These are phyloP conservation scores for Tolypocladium pustulatum DNA, from an alignment of 2,329 filamentous ascomycete species.

Conservation along the genomic window DNA sequence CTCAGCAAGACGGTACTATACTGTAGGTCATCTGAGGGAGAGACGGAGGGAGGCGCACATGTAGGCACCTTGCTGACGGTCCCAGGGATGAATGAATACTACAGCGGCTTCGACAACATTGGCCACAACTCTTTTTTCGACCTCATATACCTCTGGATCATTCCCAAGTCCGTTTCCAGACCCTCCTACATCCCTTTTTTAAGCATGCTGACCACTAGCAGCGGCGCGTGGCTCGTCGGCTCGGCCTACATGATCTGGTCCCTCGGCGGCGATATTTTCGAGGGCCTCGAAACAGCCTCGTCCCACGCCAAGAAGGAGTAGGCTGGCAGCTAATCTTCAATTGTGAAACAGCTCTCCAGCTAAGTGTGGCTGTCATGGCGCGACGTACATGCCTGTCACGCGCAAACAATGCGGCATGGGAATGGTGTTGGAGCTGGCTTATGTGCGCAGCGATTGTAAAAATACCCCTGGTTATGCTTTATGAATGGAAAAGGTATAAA, in stretches of 20 bases:
- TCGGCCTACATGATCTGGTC: slow-evolving; percentile 40
- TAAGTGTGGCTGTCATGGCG: not conserved
- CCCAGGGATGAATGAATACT: slow-evolving; percentile 46
- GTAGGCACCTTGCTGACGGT: not conserved
- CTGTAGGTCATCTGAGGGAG: slow-evolving; percentile 28
- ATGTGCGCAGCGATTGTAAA: no score
- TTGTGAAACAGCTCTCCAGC: not conserved
- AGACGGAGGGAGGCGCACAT: not conserved
- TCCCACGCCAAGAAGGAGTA: slow-evolving; percentile 29
- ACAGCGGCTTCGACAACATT: slow-evolving; percentile 44
- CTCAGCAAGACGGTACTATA: slow-evolving; percentile 52
- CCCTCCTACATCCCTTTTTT: not conserved
- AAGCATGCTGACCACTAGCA: slow-evolving; percentile 13
- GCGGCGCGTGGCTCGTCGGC: slow-evolving; percentile 44
- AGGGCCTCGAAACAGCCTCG: slow-evolving; percentile 30
- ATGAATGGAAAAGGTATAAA: not conserved
- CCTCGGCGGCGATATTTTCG: slow-evolving; percentile 37
- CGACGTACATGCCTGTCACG: not conserved
- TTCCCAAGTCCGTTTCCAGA: slow-evolving; percentile 41
- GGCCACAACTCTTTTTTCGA: slow-evolving; percentile 38
- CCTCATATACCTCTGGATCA: slow-evolving; percentile 43
- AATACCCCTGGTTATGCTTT: not conserved
- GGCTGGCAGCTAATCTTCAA: not conserved
- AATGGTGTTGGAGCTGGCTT: not conserved
- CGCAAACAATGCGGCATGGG: not conserved